Conservation (phyloP, 345 rosid genomes). For the Brassica juncea region DNA sequence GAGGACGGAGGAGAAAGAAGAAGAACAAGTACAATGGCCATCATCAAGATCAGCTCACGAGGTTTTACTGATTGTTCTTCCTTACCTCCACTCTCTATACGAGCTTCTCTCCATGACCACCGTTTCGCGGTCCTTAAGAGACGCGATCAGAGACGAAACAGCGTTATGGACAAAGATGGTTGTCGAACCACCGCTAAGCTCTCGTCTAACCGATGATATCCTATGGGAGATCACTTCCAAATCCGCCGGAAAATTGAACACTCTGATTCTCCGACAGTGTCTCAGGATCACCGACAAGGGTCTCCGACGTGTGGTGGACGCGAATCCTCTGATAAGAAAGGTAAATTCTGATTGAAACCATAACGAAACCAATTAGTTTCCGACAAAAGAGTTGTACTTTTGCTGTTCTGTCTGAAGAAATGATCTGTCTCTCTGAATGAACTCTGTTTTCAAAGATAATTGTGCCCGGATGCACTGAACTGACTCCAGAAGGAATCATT, state of each 20-base stretch:
- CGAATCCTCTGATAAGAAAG: conserved; percentile 64
- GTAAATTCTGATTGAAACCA: conserved; percentile 33
- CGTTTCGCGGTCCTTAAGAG: conserved; percentile 53
- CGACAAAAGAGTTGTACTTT: not conserved
- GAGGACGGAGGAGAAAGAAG: not conserved
- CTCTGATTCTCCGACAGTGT: conserved; percentile 52
- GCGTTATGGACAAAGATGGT: conserved; percentile 58
- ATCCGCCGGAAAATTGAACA: conserved; percentile 55
- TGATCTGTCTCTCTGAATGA: not conserved
- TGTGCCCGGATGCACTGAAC: conserved; percentile 60
- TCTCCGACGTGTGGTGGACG: conserved; percentile 48
- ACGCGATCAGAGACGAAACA: conserved; percentile 52
- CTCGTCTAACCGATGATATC: conserved; percentile 52
- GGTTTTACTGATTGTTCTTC: conserved; percentile 56
- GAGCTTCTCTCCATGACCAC: conserved; percentile 60
- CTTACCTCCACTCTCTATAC: conserved; percentile 54
- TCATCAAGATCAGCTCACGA: conserved; percentile 48
- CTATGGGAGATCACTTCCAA: conserved; percentile 49
- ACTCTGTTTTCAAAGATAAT: conserved; percentile 44
- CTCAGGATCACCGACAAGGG: conserved; percentile 59
- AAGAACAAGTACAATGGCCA: conserved; percentile 37
- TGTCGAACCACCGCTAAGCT: conserved; percentile 49
- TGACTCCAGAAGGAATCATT: conserved; percentile 76
- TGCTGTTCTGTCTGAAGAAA: not conserved
- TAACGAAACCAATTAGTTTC: not conserved